Percentiles rank a stretch among this genome's conserved stretches.
These are phyloP conservation scores for Pythium monospermum DNA, from an alignment of 352 stramenopile species.

Conservation along the genomic window DNA sequence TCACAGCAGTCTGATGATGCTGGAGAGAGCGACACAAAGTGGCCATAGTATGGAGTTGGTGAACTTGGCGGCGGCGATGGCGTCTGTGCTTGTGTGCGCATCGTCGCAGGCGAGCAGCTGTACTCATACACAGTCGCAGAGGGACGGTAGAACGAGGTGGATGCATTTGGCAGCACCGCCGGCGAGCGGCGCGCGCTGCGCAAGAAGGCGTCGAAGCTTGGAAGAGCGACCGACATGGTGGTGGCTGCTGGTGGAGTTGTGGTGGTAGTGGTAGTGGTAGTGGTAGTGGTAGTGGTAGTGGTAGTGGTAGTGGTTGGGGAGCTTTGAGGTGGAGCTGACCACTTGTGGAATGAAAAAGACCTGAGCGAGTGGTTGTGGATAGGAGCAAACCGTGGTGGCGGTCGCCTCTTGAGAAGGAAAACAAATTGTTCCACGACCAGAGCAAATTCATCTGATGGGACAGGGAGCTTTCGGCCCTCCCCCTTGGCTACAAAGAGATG, in stretches of 20 bases:
- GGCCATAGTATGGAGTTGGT: conserved; percentile 13
- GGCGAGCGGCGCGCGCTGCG: conserved; percentile 12
- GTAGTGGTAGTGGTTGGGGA: not conserved
- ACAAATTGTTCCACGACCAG: no score
- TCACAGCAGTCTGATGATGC: conserved; percentile 3
- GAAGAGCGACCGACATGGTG: conserved; percentile 12
- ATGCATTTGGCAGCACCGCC: conserved; percentile 5
- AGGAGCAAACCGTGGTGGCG: not conserved
- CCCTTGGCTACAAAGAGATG: no score
- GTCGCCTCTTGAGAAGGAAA: not conserved
- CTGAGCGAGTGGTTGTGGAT: conserved; percentile 5
- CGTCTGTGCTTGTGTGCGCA: not conserved
- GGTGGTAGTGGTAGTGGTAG: no score
- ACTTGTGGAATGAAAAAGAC: conserved; percentile 12
- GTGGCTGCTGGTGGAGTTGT: no score
- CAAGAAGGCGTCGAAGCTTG: conserved; percentile 19
- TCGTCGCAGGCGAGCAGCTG: not conserved
- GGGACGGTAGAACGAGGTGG: not conserved
- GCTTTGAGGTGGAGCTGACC: conserved; percentile 7
- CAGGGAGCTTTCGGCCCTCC: no score
- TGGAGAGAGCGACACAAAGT: conserved; percentile 16
- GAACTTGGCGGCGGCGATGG: not conserved
- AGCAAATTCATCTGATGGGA: no score
- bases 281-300: no score
- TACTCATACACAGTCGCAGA: not conserved